Evolutionary conservation across 2,329 filamentous ascomycete species (phyloP), one percentile per base, ranked within the genome.

Genomic region (Botrytis deweyae): DNA sequence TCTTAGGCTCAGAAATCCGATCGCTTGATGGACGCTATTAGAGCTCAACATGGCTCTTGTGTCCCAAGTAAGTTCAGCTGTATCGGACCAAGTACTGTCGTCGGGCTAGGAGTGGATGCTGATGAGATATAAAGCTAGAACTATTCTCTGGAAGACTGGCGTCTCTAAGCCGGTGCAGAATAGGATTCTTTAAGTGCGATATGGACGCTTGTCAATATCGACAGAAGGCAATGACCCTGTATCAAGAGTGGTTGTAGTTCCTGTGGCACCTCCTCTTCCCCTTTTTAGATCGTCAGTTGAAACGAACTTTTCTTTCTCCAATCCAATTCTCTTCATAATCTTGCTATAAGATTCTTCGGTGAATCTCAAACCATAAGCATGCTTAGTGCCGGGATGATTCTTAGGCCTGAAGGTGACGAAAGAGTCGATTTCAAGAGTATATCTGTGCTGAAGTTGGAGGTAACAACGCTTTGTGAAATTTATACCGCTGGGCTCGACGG

Each of bases 381-480:
- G 10, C 3, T 49, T 9, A 66, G 63, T 49, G 3, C 22, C 22
- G 4, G 10, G n/a, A 66, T 64, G 38, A 16, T 64, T 44, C 8
- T 44, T 44, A 18, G 25, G 40, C 14, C n/a, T n/a, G n/a, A 44
- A 64, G 1, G 63, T 29, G 8, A 44, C 42, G 22, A 66, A 66
- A 66, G 5, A 66, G 2, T 36, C 20, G 12, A 66, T 66, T 4
- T 25, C 16, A 20, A 66, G 42, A 49, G 42, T 52, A 18, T 66
- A 66, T 25, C 64, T 66, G 22, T 66, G 44, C 29, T 29, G 64
- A 66, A 66, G 44, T 25, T 22, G 8, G 22, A 66, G 20, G 46
- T 49, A 66, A 38, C 29, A 66, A 25, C 20, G 29, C 64, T 66
- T 66, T 16, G 44, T 49, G 16, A 66, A 66, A 33, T 66, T 52